Evolutionary conservation across 2,329 filamentous ascomycete genomes (phyloP), one percentile per base, ranked within the genome.

Genomic region (Hansfordia pulvinata): DNA sequence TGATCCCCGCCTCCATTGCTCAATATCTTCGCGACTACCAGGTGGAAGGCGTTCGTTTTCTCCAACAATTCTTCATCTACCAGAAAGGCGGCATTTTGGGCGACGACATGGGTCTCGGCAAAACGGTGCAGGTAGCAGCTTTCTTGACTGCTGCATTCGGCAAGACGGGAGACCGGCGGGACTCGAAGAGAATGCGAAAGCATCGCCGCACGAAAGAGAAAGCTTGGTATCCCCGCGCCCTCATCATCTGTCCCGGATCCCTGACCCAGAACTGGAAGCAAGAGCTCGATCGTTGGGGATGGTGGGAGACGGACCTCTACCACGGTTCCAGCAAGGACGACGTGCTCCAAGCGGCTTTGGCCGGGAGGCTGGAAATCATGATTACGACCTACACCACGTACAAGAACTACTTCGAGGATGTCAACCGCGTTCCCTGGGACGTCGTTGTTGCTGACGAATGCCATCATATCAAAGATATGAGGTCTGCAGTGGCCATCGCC

Each of bases 71-170:
- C 13, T 96, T 96, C 45, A 78, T 94, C 4, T 88, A 83, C 37
- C 90, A 98, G 44, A 78, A 77, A 39, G 90, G 90, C 1, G 84
- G 81, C 2, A 81, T 98, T 13, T 63, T 98, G 1, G 86, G 88
- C 3, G 90, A 98, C 45, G 90, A 98, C 43, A 98, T 98, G 90
- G 90, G 90, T 12, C 54, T 98, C 17, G 90, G 90, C 1, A 98
- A 98, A 53, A 98, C 90, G 0, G 83, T 98, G 3, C 90, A 98
- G 50, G 83, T 98, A 15, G 90, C 85, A 30, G 81, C 86, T 0
- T 96, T 98, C 37, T 59, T 98, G 13, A 82, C 84, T 0, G 84
- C 76, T 2, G 86, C 85, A 0, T 98, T 93, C 47, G 90, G 90
- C 6, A 98, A 98, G 54, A 92, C 81, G 1, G 88, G 76, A 1